phyloP scores from a whole-genome alignment of 345 rosid species.

The Eucalyptus marginata region DNA sequence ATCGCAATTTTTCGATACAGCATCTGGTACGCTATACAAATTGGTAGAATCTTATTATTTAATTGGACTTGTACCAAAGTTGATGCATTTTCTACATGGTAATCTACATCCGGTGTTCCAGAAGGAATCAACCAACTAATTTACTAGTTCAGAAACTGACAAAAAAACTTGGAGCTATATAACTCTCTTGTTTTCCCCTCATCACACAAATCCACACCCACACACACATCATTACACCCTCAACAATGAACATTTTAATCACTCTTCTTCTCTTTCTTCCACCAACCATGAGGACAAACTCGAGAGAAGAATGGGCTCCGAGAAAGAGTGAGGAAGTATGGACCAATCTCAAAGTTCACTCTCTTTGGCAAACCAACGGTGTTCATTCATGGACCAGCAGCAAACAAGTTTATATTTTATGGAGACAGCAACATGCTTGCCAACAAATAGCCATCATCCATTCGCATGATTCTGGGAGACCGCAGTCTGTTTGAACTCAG shows the following conservation, averaged over 20 bases:
- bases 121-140: background rate
- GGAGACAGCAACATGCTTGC: too few species aligned
- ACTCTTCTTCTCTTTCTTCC: background rate
- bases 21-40: background rate
- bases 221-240: background rate
- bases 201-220: background rate
- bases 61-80: background rate
- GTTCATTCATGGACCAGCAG: too few species aligned
- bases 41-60: background rate
- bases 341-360: too few species aligned
- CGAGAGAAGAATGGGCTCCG: too few species aligned
- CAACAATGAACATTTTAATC: background rate
- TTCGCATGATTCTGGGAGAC: too few species aligned
- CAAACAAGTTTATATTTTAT: too few species aligned
- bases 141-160: background rate
- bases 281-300: background rate
- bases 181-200: background rate
- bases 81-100: background rate
- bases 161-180: background rate
- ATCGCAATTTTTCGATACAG: background rate
- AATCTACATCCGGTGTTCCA: background rate
- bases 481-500: too few species aligned
- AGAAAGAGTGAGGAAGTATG: too few species aligned
- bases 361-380: too few species aligned
- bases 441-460: too few species aligned